phyloP scores from a whole-genome alignment of 371 early-diverging fungal genomes.

The Mucor irregularis region DNA sequence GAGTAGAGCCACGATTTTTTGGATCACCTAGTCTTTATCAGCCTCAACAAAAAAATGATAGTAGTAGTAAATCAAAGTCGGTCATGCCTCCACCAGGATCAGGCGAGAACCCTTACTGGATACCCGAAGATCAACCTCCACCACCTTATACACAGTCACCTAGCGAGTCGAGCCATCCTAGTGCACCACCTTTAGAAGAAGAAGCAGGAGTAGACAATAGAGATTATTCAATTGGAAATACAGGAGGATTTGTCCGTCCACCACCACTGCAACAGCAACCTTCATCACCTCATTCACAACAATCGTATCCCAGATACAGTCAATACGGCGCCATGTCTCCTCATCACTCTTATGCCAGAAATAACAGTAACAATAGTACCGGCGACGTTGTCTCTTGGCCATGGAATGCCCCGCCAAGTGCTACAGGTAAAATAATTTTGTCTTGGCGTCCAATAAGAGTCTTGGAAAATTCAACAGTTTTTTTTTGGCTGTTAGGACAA shows the following conservation, averaged over 20 bases:
- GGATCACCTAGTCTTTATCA: neutral
- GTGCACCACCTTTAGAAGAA: constrained; percentile 1
- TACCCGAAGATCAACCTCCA: neutral
- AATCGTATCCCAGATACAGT: neutral
- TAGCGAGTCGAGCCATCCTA: neutral
- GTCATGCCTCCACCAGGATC: neutral
- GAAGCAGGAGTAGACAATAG: too few relatives aligned
- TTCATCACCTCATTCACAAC: neutral
- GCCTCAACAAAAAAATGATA: neutral
- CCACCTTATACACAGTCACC: neutral
- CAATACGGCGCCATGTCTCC: neutral
- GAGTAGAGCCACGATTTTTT: neutral
- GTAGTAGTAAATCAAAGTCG: neutral
- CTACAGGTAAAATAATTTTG: neutral
- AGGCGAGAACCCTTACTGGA: neutral
- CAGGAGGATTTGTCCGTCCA: too few relatives aligned
- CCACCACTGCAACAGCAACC: too few relatives aligned
- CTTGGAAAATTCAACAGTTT: neutral
- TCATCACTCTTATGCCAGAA: neutral
- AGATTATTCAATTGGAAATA: neutral
- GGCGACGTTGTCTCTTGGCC: neutral
- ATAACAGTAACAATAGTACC: too few relatives aligned
- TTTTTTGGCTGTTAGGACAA: neutral
- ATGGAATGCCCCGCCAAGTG: neutral
- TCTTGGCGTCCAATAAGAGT: too few relatives aligned